Percentiles rank a stretch among this genome's conserved stretches.
Evolutionary conservation across 2,329 filamentous ascomycete species (phyloP).

Genomic region (Xylaria hypoxylon): DNA sequence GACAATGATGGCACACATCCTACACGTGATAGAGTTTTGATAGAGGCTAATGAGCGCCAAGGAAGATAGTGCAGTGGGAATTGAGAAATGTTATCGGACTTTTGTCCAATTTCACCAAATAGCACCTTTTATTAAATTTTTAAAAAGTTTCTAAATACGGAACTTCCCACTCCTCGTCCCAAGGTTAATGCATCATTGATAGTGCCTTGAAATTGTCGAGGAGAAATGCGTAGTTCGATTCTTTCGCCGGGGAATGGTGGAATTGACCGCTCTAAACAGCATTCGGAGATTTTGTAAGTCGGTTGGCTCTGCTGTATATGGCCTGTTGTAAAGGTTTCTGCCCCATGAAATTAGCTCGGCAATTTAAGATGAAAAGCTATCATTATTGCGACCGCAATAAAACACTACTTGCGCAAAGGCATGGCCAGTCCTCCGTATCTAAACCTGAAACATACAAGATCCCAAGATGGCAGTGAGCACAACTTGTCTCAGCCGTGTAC

Average conservation of each 20-base stretch:
- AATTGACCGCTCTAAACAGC: background rate
- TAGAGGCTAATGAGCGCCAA: slow-evolving; percentile 9
- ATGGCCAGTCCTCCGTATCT: background rate
- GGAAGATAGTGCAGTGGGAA: slow-evolving; percentile 8
- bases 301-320: too few species aligned
- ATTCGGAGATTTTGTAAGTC: background rate
- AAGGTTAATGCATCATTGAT: slow-evolving; percentile 14
- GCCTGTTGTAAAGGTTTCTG: background rate
- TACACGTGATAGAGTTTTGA: slow-evolving; percentile 28
- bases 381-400: background rate
- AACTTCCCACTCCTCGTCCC: slow-evolving; percentile 7
- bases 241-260: background rate
- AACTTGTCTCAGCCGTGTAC: slow-evolving; percentile 15
- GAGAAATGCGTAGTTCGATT: slow-evolving; percentile 12
- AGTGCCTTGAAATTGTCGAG: slow-evolving; percentile 2
- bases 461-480: slow-evolving; percentile 13
- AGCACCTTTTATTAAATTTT: background rate
- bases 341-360: slow-evolving; percentile 9
- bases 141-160: background rate
- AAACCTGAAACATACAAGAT: slow-evolving; percentile 10
- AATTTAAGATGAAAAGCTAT: background rate
- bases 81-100: background rate
- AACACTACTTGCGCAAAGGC: background rate
- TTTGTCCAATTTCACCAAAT: slow-evolving; percentile 18
- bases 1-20: slow-evolving; percentile 19